Conservation (phyloP, 2,329 filamentous ascomycete genomes). For the Talaromyces sp. region DNA sequence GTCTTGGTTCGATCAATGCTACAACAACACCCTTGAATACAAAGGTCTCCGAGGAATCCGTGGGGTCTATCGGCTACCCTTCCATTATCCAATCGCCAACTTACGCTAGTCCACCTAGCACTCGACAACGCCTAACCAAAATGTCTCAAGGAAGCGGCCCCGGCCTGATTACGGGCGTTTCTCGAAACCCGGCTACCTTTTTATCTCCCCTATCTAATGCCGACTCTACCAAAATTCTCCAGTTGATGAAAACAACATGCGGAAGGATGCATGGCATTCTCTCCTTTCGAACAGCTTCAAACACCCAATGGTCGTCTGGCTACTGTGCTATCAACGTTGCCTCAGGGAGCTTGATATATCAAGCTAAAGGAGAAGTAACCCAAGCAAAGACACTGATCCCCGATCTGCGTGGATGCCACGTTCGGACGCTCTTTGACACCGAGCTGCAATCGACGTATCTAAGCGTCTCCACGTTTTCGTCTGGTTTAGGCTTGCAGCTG, state of each 20-base stretch:
- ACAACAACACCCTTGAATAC: slow-evolving; percentile 21
- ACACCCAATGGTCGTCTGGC: slow-evolving; percentile 42
- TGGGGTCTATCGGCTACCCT: slow-evolving; percentile 42
- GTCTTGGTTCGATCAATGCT: slow-evolving; percentile 36
- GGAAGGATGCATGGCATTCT: slow-evolving; percentile 48
- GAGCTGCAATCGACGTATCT: slow-evolving; percentile 42
- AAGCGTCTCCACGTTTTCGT: slow-evolving; percentile 44
- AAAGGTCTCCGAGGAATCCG: slow-evolving; percentile 33
- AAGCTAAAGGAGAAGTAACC: slow-evolving; percentile 44
- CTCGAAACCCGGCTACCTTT: slow-evolving; percentile 22
- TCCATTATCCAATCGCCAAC: slow-evolving; percentile 40
- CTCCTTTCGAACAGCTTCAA: slow-evolving; percentile 41
- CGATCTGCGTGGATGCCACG: slow-evolving; percentile 44
- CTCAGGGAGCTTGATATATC: slow-evolving; percentile 45
- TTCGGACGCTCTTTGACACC: slow-evolving; percentile 42
- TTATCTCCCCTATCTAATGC: slow-evolving; percentile 35
- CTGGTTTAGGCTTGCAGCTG: slow-evolving; percentile 42
- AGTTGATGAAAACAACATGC: slow-evolving; percentile 48
- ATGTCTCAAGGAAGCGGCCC: slow-evolving; percentile 21
- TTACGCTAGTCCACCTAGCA: slow-evolving; percentile 25
- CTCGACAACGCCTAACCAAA: slow-evolving; percentile 30
- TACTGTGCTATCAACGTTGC: slow-evolving; percentile 49
- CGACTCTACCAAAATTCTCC: slow-evolving; percentile 43
- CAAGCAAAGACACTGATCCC: slow-evolving; percentile 44
- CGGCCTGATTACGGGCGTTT: slow-evolving; percentile 19